Base-by-base conservation (phyloP, 768 basidiomycete species). In the Cystobasidiopsis lactophilus region DNA sequence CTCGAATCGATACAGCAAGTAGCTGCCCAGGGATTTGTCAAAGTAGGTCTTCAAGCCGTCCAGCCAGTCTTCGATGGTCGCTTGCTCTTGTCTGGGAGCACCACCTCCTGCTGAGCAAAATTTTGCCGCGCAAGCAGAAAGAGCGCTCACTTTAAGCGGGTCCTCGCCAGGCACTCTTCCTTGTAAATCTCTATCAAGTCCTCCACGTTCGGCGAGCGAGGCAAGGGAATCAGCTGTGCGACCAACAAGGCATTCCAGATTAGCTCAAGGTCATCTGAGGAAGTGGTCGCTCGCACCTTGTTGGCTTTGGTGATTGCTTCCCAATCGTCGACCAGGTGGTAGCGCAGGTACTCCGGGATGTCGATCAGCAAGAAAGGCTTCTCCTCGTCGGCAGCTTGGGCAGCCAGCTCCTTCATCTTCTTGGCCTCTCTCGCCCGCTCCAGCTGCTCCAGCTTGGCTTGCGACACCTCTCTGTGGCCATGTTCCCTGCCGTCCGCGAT, bases 271-370 rank as follows among this genome's bases (percentile, higher is more conserved):
- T 31, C 21, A n/a, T n/a, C 7, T 7, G 41, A 13, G 19, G 7
- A 18, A 11, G n/a, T 43, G 4, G 35, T 37, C 3, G 2, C 9
- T 61, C 67, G 26, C 54, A 81, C 91, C 75, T 88, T 82, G 60
- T 78, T 77, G 64, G 88, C 83, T 70, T 93, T 93, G 50, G 93
- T 96, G 37, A 96, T 79, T 3, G 79, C 77, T 67, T 96, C 91
- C 93, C 93, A 98, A 60, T 96, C 93, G 62, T 96, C 88, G 2
- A 96, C 88, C 35, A 98, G 72, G 43, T 81, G 73, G 31, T 78
- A 74, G 65, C 93, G 95, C 56, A 96, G 73, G 18, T 74, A 66
- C 60, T 95, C 93, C 0, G 91, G 93, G 3, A 95, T 79, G 54
- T 72, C 75, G 47, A 98, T 72, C 68, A 84, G 85, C 73, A 96